phyloP scores from a whole-genome alignment of 2,329 filamentous ascomycete genomes.

The Amauroascus verrucosus region DNA sequence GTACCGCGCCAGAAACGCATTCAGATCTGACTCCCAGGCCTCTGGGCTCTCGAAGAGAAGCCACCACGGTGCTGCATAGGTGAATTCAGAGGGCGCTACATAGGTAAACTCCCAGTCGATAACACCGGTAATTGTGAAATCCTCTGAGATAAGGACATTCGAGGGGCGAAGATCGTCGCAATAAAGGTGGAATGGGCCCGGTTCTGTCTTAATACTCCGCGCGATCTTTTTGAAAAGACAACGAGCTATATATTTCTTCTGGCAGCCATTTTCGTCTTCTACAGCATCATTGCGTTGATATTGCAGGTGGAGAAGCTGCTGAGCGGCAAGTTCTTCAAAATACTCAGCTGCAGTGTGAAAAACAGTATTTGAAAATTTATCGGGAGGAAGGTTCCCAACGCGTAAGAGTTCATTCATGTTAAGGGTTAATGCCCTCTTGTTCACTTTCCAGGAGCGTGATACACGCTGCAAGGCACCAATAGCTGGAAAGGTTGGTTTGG shows the following conservation, averaged over 20 bases:
- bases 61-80: constrained; percentile 20
- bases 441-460: constrained; percentile 3
- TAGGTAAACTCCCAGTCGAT: constrained; percentile 27
- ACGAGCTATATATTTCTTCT: constrained; percentile 38
- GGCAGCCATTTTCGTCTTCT: constrained; percentile 31
- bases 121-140: constrained; percentile 16
- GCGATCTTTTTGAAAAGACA: constrained; percentile 34
- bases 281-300: constrained; percentile 37
- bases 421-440: constrained; percentile 12
- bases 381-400: constrained; percentile 13
- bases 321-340: constrained; percentile 12
- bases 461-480: constrained; percentile 15
- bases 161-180: constrained; percentile 23
- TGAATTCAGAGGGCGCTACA: constrained; percentile 20
- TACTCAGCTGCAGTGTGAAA: constrained; percentile 13
- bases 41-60: constrained; percentile 18
- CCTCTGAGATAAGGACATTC: constrained; percentile 21
- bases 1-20: constrained; percentile 22
- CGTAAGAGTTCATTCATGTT: constrained; percentile 16
- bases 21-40: constrained; percentile 20
- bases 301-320: constrained; percentile 23
- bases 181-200: constrained; percentile 21
- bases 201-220: constrained; percentile 15
- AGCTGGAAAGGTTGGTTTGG: constrained; percentile 14
- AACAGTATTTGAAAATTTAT: neutral